Conservation (phyloP, 1,284 basidiomycete species). For the Sphagnurus paluster region DNA sequence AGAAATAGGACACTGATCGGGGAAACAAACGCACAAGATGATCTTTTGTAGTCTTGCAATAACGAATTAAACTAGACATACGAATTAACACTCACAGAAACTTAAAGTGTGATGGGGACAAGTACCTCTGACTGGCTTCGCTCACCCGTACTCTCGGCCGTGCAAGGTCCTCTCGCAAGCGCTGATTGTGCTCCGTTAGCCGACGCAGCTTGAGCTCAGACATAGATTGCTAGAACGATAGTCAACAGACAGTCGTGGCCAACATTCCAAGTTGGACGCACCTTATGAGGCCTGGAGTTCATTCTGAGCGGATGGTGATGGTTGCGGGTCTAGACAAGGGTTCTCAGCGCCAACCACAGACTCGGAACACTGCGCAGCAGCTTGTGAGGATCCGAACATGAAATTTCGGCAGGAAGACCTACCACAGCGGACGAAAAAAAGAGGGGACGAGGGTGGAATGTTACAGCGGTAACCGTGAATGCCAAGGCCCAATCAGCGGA, state of each 20-base stretch:
- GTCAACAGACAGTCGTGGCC: neutral
- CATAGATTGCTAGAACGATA: conserved; percentile 76
- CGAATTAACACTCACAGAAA: conserved; percentile 11
- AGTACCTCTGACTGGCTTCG: conserved; percentile 86
- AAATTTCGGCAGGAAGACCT: conserved; percentile 14
- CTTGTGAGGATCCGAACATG: neutral
- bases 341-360: conserved; percentile 16
- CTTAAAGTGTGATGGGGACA: conserved; percentile 6
- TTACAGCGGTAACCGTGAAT: conserved; percentile 14
- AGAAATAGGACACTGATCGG: conserved; percentile 13
- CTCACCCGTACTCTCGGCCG: conserved; percentile 87
- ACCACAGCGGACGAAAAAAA: conserved; percentile 21
- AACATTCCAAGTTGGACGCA: conserved; percentile 20
- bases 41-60: conserved; percentile 89
- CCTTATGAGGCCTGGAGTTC: conserved; percentile 52
- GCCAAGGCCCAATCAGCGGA: conserved; percentile 33
- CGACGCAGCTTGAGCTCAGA: conserved; percentile 94
- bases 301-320: conserved; percentile 29
- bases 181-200: conserved; percentile 90
- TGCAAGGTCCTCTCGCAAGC: conserved; percentile 87
- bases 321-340: conserved; percentile 17
- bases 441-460: conserved; percentile 13
- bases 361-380: conserved; percentile 10
- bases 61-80: conserved; percentile 75
- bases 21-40: conserved; percentile 61